phyloP scores from a whole-genome alignment of 176 grass and related monocot species.

The Paspalum vaginatum region DNA sequence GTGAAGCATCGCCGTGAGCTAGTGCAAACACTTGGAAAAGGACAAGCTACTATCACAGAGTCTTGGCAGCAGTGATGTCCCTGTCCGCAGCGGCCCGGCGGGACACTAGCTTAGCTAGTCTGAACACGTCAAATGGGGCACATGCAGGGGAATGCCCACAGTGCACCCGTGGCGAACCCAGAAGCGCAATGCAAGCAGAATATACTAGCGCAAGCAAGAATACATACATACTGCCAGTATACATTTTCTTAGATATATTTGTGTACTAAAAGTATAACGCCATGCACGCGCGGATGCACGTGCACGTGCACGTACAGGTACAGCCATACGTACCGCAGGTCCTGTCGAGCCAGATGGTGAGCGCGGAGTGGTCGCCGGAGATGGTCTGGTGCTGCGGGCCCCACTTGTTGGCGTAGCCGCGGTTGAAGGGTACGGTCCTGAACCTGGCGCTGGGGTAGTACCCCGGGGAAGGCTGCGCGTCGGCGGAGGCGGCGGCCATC shows the following conservation, averaged over 20 bases:
- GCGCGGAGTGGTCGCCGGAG: conserved; percentile 51
- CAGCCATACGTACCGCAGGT: conserved; percentile 35
- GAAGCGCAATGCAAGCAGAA: too few species aligned
- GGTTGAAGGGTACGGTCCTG: conserved; percentile 46
- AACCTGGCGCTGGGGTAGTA: conserved; percentile 61
- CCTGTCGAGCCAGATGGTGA: conserved; percentile 71
- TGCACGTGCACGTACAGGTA: too few species aligned
- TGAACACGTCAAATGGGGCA: not conserved
- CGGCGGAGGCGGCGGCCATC: conserved; percentile 10
- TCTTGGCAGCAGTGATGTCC: not conserved
- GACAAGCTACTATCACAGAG: not conserved
- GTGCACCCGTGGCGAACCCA: not conserved
- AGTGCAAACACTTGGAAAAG: not conserved
- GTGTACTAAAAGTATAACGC: too few species aligned
- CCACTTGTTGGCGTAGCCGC: conserved; percentile 59
- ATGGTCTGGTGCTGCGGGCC: conserved; percentile 71
- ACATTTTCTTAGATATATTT: too few species aligned
- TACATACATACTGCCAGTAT: too few species aligned
- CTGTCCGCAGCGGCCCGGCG: not conserved
- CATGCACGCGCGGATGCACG: too few species aligned
- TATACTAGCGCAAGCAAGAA: too few species aligned
- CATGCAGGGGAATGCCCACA: not conserved
- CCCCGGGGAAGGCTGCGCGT: conserved; percentile 68
- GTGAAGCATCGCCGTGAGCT: not conserved
- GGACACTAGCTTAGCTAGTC: too few species aligned